Evolutionary conservation across 768 basidiomycete species (phyloP), one percentile per base, ranked within the genome.

Genomic region (Xerocomellus intermedius): DNA sequence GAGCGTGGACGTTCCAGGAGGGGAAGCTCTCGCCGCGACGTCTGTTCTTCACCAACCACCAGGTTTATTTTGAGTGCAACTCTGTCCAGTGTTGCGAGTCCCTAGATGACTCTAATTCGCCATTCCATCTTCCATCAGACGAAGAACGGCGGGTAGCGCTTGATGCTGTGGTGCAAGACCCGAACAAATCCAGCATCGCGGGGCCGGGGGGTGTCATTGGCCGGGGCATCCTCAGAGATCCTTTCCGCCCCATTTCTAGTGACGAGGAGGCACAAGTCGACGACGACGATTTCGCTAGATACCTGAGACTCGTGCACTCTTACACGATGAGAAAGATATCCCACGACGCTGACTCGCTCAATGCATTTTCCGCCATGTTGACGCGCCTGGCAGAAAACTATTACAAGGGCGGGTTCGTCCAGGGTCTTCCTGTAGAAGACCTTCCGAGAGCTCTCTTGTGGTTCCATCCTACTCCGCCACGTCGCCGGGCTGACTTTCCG

Each of bases 1-100:
- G 63, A 39, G 59, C 56, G 4, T 63, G 59, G 65, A 63, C 57
- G 7, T 67, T 19, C 44, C 60, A 59, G 35, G 65, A 64, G 35
- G 55, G 57, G 1, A 14, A 65, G 12, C 54, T 63, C 30, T 67
- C 64, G 3, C 49, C 48, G 0, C 57, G 61, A 21, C 46, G 50
- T 32, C 39, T 60, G 14, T 59, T 63, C 59, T 63, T 65, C 46
- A 66, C 64, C 1, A 48, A 54, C 8, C 52, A 60, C 19, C 58
- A 65, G 9, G 55, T 65, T 14, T 63, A 61, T 26, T 66, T 61
- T 10, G 59, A 61, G 36, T 64, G 58, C 24, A 59, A 56, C 21
- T 37, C 50, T 8, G 16, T 52, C 7, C 51, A 49, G 36, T 59
- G 59, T 6, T 58, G 56, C n/a, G 56, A 64, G 3, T 63, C 57